These are phyloP conservation scores for Ustilago crameri DNA, from an alignment of 1,284 basidiomycete species.

Conservation along the genomic window DNA sequence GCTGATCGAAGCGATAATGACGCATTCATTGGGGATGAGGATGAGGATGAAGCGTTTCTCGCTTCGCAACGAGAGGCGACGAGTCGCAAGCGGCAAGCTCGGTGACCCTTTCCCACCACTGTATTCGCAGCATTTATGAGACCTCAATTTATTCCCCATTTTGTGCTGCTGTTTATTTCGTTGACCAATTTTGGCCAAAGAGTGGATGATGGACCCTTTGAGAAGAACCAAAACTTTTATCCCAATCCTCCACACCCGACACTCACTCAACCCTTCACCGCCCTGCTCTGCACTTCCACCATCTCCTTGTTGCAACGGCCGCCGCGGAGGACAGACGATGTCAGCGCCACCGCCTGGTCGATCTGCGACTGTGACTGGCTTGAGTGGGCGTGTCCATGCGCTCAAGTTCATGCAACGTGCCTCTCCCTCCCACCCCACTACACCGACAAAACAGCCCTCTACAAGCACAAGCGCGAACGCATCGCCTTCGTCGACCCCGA, in stretches of 20 bases:
- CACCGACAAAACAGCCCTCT: neutral
- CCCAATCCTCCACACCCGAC: neutral
- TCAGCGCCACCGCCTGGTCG: conserved; percentile 39
- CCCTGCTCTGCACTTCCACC: neutral
- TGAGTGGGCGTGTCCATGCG: conserved; percentile 47
- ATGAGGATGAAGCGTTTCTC: conserved; percentile 1
- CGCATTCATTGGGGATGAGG: conserved; percentile 32
- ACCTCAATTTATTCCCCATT: conserved; percentile 5
- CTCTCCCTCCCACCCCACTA: conserved; percentile 9
- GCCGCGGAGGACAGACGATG: conserved; percentile 13
- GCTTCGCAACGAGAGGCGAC: neutral
- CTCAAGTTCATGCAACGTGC: conserved; percentile 56
- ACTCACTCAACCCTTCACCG: neutral
- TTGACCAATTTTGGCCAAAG: neutral
- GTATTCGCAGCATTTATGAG: neutral
- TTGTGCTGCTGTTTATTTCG: neutral
- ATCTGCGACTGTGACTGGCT: conserved; percentile 39
- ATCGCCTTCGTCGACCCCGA: conserved; percentile 11
- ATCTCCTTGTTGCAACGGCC: conserved; percentile 2
- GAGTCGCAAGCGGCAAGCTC: neutral
- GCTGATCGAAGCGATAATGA: conserved; percentile 36
- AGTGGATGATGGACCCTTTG: neutral
- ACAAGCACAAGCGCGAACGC: neutral
- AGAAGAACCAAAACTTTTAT: neutral
- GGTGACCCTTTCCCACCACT: neutral